Percentiles rank a stretch among this genome's conserved stretches.
phyloP scores from a whole-genome alignment of 2,329 filamentous ascomycete species.

The Cladophialophora yegresii region DNA sequence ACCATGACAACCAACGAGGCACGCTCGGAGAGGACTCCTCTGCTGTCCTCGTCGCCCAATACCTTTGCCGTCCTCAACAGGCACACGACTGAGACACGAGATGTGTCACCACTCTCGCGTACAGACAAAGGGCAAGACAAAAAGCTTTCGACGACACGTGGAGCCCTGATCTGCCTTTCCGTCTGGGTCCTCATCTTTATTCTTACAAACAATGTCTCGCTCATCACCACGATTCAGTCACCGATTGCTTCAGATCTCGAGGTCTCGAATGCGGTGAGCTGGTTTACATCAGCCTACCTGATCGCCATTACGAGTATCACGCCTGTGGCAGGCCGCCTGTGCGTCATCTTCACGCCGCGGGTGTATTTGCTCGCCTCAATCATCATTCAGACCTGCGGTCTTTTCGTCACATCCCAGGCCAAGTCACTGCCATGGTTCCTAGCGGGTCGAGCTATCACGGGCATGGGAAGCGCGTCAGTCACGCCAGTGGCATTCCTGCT shows the following conservation, averaged over 20 bases:
- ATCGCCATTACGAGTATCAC: constrained; percentile 62
- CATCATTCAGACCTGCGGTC: constrained; percentile 61
- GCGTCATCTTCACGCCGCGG: constrained; percentile 68
- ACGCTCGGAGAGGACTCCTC: constrained; percentile 21
- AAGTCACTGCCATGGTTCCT: constrained; percentile 64
- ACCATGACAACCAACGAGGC: constrained; percentile 11
- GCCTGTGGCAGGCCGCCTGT: constrained; percentile 70
- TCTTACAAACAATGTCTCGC: constrained; percentile 65
- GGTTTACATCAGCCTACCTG: constrained; percentile 80
- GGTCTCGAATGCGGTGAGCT: constrained; percentile 71
- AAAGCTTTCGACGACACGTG: constrained; percentile 22
- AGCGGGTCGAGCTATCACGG: constrained; percentile 66
- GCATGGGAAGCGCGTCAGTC: constrained; percentile 69
- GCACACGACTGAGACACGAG: constrained; percentile 1
- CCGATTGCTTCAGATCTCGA: constrained; percentile 73
- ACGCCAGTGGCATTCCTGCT: constrained; percentile 74
- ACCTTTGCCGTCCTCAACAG: background rate
- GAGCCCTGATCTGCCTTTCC: constrained; percentile 30
- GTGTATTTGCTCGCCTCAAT: constrained; percentile 65
- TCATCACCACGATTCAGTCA: constrained; percentile 79
- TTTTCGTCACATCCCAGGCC: constrained; percentile 65
- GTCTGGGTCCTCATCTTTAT: constrained; percentile 36
- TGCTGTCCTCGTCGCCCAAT: constrained; percentile 16
- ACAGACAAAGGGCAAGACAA: background rate
- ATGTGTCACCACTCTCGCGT: background rate